Evolutionary conservation across 352 stramenopile genomes (phyloP).

Genomic region (Aphanomyces euteiches): DNA sequence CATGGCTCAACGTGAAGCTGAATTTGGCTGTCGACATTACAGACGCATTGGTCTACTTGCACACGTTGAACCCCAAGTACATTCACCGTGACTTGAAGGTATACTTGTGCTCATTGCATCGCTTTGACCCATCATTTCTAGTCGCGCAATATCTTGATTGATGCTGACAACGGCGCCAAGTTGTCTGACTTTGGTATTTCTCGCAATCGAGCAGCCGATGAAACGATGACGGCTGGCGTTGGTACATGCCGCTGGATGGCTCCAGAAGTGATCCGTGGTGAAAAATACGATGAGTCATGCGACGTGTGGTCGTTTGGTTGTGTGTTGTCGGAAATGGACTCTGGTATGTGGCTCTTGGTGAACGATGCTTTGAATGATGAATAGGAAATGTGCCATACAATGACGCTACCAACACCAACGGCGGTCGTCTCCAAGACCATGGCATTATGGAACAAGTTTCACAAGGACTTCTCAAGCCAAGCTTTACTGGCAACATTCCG

Average conservation of each 20-base stretch:
- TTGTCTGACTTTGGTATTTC: conserved; percentile 69
- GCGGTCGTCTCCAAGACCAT: conserved; percentile 12
- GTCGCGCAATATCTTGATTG: conserved; percentile 65
- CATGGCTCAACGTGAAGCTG: conserved; percentile 61
- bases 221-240: conserved; percentile 67
- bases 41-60: conserved; percentile 66
- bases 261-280: conserved; percentile 46
- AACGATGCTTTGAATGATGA: background rate
- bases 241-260: conserved; percentile 52
- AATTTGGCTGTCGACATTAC: conserved; percentile 69
- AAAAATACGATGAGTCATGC: conserved; percentile 45
- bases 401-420: conserved; percentile 22
- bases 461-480: conserved; percentile 58
- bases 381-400: conserved; percentile 15
- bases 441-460: conserved; percentile 63
- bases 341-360: conserved; percentile 5
- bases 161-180: conserved; percentile 55
- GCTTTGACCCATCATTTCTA: background rate
- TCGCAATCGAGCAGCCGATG: conserved; percentile 48
- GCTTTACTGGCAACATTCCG: conserved; percentile 46
- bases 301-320: conserved; percentile 56
- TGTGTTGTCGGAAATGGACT: conserved; percentile 48
- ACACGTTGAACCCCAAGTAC: conserved; percentile 61
- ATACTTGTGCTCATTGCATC: background rate
- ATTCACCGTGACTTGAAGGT: conserved; percentile 61